Evolutionary conservation across 306 rosid genomes (phyloP).

Genomic region (Rosa persica): DNA sequence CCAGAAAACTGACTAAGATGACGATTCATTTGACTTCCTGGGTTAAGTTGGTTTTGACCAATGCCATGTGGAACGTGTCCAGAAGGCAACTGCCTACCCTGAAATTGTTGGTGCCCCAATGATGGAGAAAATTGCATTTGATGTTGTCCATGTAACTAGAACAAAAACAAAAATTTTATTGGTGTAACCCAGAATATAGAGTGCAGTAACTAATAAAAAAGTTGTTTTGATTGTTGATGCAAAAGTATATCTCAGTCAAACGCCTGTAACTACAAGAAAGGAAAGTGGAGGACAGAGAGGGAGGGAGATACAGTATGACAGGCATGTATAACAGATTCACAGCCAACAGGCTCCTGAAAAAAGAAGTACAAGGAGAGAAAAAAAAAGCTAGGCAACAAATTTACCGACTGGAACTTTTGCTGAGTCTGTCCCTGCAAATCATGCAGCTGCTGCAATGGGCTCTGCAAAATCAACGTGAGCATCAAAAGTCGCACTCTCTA

Average conservation of each 20-base stretch:
- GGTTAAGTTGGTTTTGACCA: conserved; percentile 86
- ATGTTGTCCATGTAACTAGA: conserved; percentile 82
- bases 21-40: conserved; percentile 91
- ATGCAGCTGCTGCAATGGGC: conserved; percentile 38
- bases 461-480: conserved; percentile 27
- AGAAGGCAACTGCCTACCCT: conserved; percentile 83
- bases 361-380: not conserved
- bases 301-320: not conserved
- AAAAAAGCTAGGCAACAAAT: not conserved
- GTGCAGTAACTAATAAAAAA: conserved; percentile 14
- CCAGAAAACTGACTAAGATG: conserved; percentile 72
- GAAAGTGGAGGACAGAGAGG: not conserved
- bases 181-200: conserved; percentile 14
- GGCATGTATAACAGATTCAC: not conserved
- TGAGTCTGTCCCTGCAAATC: conserved; percentile 49
- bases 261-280: not conserved
- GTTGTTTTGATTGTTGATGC: conserved; percentile 6
- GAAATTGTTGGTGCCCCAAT: conserved; percentile 87
- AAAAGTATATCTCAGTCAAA: not conserved
- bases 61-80: conserved; percentile 85
- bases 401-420: conserved; percentile 46
- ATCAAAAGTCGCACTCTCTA: conserved; percentile 1
- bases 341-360: not conserved
- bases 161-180: conserved; percentile 19
- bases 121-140: conserved; percentile 89